phyloP scores from a whole-genome alignment of 2,329 filamentous ascomycete species.

The Verticillium albo-atrum region DNA sequence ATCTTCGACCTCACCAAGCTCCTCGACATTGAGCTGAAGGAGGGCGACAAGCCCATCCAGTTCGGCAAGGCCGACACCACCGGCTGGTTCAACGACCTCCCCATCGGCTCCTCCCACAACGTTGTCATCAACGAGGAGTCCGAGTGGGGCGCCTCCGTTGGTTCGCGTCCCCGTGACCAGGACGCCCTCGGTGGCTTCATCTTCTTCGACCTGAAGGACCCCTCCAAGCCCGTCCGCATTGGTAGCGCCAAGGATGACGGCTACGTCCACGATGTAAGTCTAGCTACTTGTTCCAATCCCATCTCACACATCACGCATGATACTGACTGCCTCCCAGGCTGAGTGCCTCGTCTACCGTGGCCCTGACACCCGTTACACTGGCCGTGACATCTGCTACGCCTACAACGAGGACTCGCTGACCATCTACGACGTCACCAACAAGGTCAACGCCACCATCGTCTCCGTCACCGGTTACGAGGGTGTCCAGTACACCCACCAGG shows the following conservation, averaged over 20 bases:
- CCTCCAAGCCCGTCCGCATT: conserved; percentile 42
- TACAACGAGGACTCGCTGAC: conserved; percentile 48
- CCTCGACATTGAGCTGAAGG: conserved; percentile 34
- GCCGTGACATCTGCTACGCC: conserved; percentile 46
- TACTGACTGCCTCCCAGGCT: conserved; percentile 7
- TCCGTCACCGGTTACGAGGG: conserved; percentile 49
- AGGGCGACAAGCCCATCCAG: conserved; percentile 24
- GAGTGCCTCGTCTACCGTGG: conserved; percentile 52
- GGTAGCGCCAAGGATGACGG: conserved; percentile 40
- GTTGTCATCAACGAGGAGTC: conserved; percentile 42
- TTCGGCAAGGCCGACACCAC: conserved; percentile 25
- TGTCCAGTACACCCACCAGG: conserved; percentile 48
- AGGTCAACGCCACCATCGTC: conserved; percentile 36
- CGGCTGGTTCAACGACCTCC: conserved; percentile 18
- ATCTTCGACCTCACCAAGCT: conserved; percentile 58
- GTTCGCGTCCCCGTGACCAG: conserved; percentile 26
- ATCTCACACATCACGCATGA: background rate
- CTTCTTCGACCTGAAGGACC: conserved; percentile 49
- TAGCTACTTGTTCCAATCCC: conserved; percentile 5
- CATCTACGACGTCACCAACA: conserved; percentile 47
- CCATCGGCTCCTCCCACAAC: conserved; percentile 32
- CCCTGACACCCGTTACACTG: conserved; percentile 37
- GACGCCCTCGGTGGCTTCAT: conserved; percentile 44
- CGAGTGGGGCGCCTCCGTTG: conserved; percentile 36
- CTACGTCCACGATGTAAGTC: conserved; percentile 39